Base-by-base conservation (phyloP, 2,329 filamentous ascomycete species). In the Aspergillus viridinutans region DNA sequence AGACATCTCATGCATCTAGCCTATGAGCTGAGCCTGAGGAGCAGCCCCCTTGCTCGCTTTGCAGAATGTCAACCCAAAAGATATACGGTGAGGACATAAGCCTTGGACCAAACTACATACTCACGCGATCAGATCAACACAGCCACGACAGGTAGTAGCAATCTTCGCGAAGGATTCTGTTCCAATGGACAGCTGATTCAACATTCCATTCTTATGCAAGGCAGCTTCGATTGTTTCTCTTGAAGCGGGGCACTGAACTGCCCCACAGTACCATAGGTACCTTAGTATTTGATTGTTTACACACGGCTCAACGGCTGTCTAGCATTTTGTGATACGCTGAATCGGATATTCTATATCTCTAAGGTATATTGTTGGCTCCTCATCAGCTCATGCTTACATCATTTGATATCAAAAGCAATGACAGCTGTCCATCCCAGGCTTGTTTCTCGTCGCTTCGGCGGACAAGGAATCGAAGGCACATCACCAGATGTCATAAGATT, bases 71-170 rank as follows among this genome's bases (percentile, higher is more conserved):
- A 45, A 28, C 43, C 43, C 42, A 49, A 38, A 38, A 64, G 43
- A 66, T 55, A 61, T 53, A 64, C 64, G 62, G 62, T 65, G 63
- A 65, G 62, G 49, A 49, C 43, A 47, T n/a, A 23, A 14, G 5
- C 12, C 23, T 23, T 47, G 43, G 43, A 50, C 40, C 43, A 54
- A 51, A 55, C 55, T 53, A 43, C 28, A 38, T 32, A 14, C 52
- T 28, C n/a, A 52, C 56, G 56, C 59, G 54, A 55, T 61, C 55
- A n/a, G 47, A 55, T 57, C 29, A 32, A 59, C 61, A 60, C 51
- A 59, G 61, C 57, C 56, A 60, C 56, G 48, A 40, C 38, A 57
- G 57, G 57, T 57, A 54, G 45, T 55, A 56, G 45, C 53, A 56
- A 51, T 57, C 57, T 52, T 59, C 40, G 50, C 51, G 50, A 54